Base-by-base conservation (phyloP, 306 rosid species). In the Quercus rubra region DNA sequence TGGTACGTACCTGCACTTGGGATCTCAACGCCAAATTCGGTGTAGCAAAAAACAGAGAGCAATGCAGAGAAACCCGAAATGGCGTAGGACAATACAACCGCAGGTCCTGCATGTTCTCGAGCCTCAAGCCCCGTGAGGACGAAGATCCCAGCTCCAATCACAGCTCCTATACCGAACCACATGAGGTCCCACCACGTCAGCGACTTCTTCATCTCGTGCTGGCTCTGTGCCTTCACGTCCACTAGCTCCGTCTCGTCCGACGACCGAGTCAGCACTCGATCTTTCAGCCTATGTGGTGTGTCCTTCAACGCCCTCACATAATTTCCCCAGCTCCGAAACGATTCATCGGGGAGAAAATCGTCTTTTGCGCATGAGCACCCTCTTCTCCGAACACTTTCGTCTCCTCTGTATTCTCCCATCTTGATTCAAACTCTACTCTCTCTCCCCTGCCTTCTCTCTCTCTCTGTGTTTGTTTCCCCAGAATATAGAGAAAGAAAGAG, bases 1-100 rank as follows among this genome's bases (percentile, higher is more conserved):
- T 38, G 51, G 12, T 20, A 5, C 20, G 1, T 61, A 90, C 98
- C 98, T 56, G 98, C 98, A 11, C 86, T 91, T 1, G 98, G 98
- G 0, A 94, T 94, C 83, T 94, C 97, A 0, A 94, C 89, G 9
- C 97, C 97, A 31, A 94, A 94, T 82, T 94, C 98, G 0, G 97
- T 92, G 87, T 94, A 92, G 41, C 98, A 94, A 78, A 94, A 94
- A n/a, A 92, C 98, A 2, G 98, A 94, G 13, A 94, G 89, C 97
- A 94, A 63, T 73, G 98, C 97, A 8, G 98, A 94, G 77, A 90
- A 2, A 6, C 98, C 97, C 1, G 97, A 94, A 17, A 94, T 77
- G 19, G 76, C 92, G 81, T 82, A 94, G 0, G 98, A 92, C 54
- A 92, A 35, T 25, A 92, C 90, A 3, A 94, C 94, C 3, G 98